phyloP scores from a whole-genome alignment of 1,284 basidiomycete genomes.

The Termitomyces sp. region DNA sequence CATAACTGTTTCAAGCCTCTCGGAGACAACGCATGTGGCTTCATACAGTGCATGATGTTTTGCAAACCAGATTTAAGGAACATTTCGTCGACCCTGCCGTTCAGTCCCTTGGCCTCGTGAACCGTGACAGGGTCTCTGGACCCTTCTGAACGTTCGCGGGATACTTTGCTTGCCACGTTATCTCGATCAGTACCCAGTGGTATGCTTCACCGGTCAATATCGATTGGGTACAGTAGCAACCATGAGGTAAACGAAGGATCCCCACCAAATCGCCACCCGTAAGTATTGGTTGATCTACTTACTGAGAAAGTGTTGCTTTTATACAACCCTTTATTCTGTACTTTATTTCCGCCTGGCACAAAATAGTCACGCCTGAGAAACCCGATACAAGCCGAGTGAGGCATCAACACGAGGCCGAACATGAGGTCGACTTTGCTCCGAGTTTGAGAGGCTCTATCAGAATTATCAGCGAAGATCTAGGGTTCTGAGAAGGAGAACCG shows the following conservation, averaged over 20 bases:
- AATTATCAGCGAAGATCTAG: constrained; percentile 19
- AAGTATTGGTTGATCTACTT: constrained; percentile 3
- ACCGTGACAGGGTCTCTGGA: neutral
- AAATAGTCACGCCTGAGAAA: constrained; percentile 2
- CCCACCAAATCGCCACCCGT: neutral
- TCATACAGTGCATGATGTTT: neutral
- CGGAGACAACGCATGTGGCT: neutral
- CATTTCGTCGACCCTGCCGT: neutral
- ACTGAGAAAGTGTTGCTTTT: constrained; percentile 4
- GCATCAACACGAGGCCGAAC: constrained; percentile 33
- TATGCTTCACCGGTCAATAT: constrained; percentile 6
- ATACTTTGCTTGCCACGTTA: neutral
- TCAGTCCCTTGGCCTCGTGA: neutral
- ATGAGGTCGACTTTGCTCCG: constrained; percentile 27
- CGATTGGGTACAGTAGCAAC: constrained; percentile 15
- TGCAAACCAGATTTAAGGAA: neutral
- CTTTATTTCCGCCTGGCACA: constrained; percentile 15
- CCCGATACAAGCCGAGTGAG: constrained; percentile 8
- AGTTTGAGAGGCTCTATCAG: constrained; percentile 21
- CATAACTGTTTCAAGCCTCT: neutral
- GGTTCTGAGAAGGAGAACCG: constrained; percentile 16
- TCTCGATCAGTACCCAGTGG: too few species aligned
- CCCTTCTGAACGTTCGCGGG: constrained; percentile 14
- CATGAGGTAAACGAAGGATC: constrained; percentile 28
- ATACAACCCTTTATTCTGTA: constrained; percentile 1